phyloP scores from a whole-genome alignment of 2,329 filamentous ascomycete genomes.

The Corniculantispora saksenae region DNA sequence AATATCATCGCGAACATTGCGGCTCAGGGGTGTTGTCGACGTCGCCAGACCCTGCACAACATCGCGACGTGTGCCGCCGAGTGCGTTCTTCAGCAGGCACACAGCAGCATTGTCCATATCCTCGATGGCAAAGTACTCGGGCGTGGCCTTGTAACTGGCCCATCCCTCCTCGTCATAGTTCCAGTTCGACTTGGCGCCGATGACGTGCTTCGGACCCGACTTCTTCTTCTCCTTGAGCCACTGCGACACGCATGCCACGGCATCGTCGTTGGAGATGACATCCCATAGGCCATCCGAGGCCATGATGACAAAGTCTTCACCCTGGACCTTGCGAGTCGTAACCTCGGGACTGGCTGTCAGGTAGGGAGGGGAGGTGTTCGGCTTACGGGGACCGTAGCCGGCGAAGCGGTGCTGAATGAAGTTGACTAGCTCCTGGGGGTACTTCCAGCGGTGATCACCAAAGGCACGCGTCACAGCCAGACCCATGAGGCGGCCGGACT shows the following conservation, averaged over 20 bases:
- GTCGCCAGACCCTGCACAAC: slow-evolving; percentile 74
- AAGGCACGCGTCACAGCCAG: slow-evolving; percentile 65
- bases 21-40: slow-evolving; percentile 68
- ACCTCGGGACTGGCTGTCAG: slow-evolving; percentile 67
- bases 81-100: slow-evolving; percentile 76
- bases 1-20: slow-evolving; percentile 69
- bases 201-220: slow-evolving; percentile 22
- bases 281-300: slow-evolving; percentile 71
- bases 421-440: slow-evolving; percentile 48
- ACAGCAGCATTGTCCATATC: slow-evolving; percentile 77
- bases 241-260: slow-evolving; percentile 55
- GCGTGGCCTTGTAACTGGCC: slow-evolving; percentile 28
- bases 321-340: slow-evolving; percentile 54
- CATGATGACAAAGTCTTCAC: slow-evolving; percentile 61
- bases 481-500: slow-evolving; percentile 62
- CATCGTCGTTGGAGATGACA: slow-evolving; percentile 55
- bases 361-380: slow-evolving; percentile 62
- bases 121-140: slow-evolving; percentile 69
- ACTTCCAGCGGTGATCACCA: slow-evolving; percentile 70
- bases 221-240: slow-evolving; percentile 47
- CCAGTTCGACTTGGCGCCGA: slow-evolving; percentile 21
- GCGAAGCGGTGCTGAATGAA: slow-evolving; percentile 46
- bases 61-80: slow-evolving; percentile 74
- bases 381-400: slow-evolving; percentile 46
- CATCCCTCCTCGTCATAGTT: slow-evolving; percentile 26